phyloP scores from a whole-genome alignment of 1,284 basidiomycete species.

The Cronartium ribicola region DNA sequence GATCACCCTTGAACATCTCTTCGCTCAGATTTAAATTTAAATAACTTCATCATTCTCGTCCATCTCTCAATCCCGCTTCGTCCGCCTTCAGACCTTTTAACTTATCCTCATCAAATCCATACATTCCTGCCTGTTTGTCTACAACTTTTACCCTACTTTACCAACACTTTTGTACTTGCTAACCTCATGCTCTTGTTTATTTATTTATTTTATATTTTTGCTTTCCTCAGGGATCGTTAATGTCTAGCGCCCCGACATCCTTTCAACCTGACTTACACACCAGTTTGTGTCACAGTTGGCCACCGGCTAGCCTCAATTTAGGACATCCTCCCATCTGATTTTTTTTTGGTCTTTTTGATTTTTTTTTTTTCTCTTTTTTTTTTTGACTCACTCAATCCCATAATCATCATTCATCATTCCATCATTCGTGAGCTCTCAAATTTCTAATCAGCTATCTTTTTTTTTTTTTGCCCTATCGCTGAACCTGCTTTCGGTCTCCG shows the following conservation, averaged over 20 bases:
- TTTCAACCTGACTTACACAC: slow-evolving; percentile 5
- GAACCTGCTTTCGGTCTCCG: too few relatives aligned
- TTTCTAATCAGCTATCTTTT: neutral
- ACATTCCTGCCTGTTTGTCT: neutral
- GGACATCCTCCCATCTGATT: neutral
- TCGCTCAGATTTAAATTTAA: too few relatives aligned
- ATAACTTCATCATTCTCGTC: neutral
- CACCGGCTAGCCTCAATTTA: slow-evolving; percentile 2
- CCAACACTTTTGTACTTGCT: neutral
- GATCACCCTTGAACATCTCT: too few relatives aligned
- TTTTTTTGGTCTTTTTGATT: neutral
- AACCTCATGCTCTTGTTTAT: neutral
- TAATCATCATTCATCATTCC: neutral
- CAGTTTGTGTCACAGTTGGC: slow-evolving; percentile 6
- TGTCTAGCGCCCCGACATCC: slow-evolving; percentile 8
- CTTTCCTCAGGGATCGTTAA: neutral
- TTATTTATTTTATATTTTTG: neutral
- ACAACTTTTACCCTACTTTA: neutral
- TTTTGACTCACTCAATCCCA: too few relatives aligned
- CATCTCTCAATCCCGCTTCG: neutral
- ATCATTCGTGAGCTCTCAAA: neutral
- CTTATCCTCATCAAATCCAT: neutral
- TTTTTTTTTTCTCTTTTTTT: too few relatives aligned
- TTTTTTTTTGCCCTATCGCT: too few relatives aligned
- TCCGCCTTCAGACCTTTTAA: neutral